Base-by-base conservation (phyloP, 441 rosid species). In the Gossypium aridum region DNA sequence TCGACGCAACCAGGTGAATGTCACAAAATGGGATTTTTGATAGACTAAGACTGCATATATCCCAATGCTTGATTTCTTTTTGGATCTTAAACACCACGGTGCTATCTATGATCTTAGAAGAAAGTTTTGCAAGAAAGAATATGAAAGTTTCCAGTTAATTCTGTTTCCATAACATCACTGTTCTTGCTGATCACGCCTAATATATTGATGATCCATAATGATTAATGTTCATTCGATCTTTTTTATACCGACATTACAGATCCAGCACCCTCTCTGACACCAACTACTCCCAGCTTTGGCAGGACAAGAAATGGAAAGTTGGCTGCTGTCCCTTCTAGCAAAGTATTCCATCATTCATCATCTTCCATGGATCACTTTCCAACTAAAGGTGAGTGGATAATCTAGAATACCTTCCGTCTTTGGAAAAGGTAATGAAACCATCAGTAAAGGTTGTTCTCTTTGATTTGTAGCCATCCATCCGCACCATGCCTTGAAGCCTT, bases 401-500 rank as follows among this genome's bases (percentile, higher is more conserved):
- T 70, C 66, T 55, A 47, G 10, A 45, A 63, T 72, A 60, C 10
- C 10, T 39, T 71, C 74, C 14, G 10, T 28, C 22, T 75, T 74
- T 59, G 57, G 3, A 7, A 34, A 55, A 69, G 22, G 65, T 12
- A 60, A 12, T 17, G 63, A 67, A 57, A 72, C 49, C 0, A 22
- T 70, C 25, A 62, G n/a, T 25, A 61, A 57, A 60, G 28, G 51
- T 66, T 26, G 77, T 55, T 65, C 83, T 72, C 37, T 59, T 31
- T 66, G 53, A 45, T 66, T 75, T 77, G 79, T 72, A 87, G 91
- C 45, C 7, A 71, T 74, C 37, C 80, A 45, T 74, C 78, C 65
- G 22, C 84, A 83, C 3, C 73, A 65, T 61, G 55, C 77, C 57
- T 22, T 23, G 70, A 80, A 83, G 73, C 87, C 87, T 67, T 76